Conservation (phyloP, 2,329 filamentous ascomycete species). For the Fusarium compactum region DNA sequence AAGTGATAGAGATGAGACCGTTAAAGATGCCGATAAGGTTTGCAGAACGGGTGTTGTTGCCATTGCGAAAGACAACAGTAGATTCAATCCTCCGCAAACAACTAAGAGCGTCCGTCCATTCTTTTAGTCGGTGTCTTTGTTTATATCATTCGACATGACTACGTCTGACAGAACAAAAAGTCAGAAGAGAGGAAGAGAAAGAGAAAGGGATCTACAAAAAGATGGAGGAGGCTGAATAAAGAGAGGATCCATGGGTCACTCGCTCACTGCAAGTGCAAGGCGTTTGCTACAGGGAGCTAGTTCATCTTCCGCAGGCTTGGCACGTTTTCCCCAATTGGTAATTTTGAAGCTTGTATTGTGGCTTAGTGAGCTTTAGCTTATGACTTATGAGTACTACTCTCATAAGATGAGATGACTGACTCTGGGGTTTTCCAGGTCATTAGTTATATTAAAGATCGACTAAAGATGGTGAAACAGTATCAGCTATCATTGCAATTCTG, state of each 20-base stretch:
- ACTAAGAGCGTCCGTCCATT: conserved; percentile 28
- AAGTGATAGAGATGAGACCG: conserved; percentile 14
- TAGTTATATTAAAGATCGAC: background rate
- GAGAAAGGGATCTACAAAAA: conserved; percentile 22
- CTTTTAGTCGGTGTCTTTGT: background rate
- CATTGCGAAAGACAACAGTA: conserved; percentile 28
- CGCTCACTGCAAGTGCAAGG: conserved; percentile 13
- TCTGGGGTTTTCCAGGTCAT: background rate
- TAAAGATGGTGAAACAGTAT: background rate
- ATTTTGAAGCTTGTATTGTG: conserved; percentile 11
- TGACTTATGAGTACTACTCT: background rate
- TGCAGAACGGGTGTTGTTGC: conserved; percentile 23
- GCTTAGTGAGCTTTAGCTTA: conserved; percentile 6
- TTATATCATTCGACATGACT: background rate
- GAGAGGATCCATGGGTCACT: conserved; percentile 20
- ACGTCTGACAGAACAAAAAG: background rate
- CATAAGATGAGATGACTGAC: background rate
- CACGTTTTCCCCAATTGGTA: conserved; percentile 39
- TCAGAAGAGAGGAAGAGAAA: background rate
- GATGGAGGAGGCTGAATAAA: conserved; percentile 37
- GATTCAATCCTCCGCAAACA: conserved; percentile 7
- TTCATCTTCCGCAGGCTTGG: conserved; percentile 33
- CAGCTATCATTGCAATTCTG: background rate
- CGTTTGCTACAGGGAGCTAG: conserved; percentile 25
- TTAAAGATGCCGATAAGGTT: conserved; percentile 22